A percentile compares a stretch with the other conserved stretches of the same genome.
Evolutionary conservation across 306 rosid species (phyloP).

Genomic region (Hippophae gyantsensis): DNA sequence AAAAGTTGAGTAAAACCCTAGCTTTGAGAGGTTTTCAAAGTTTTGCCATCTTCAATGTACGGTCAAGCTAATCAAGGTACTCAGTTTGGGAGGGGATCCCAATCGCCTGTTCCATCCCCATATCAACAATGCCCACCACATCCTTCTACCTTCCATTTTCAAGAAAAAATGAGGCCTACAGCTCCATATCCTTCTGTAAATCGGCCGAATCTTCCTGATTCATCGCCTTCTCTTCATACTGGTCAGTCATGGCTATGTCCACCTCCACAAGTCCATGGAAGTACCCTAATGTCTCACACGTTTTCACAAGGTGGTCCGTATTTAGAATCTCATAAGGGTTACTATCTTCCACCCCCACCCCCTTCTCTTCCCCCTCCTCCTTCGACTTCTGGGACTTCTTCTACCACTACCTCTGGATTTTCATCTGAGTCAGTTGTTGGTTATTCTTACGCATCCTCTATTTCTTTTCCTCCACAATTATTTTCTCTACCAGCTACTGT

Average conservation of each 20-base stretch:
- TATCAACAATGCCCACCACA: constrained; percentile 37
- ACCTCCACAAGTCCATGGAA: constrained; percentile 29
- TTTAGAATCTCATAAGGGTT: constrained; percentile 28
- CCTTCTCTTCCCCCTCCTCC: constrained; percentile 19
- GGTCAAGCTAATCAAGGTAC: constrained; percentile 49
- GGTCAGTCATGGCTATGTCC: constrained; percentile 30
- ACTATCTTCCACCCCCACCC: constrained; percentile 21
- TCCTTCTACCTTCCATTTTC: constrained; percentile 18
- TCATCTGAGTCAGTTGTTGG: constrained; percentile 29
- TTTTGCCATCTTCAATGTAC: constrained; percentile 37
- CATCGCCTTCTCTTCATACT: constrained; percentile 32
- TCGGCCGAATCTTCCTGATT: constrained; percentile 20
- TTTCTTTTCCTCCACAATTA: constrained; percentile 36
- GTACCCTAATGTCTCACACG: constrained; percentile 35
- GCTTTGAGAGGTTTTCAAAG: constrained; percentile 12
- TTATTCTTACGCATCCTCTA: constrained; percentile 26
- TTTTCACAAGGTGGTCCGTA: constrained; percentile 27
- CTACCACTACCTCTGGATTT: constrained; percentile 26
- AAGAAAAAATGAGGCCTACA: constrained; percentile 12
- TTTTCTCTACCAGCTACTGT: constrained; percentile 36
- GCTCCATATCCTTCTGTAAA: constrained; percentile 16
- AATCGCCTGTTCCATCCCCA: constrained; percentile 28
- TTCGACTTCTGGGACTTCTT: constrained; percentile 19
- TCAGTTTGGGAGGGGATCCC: constrained; percentile 40
- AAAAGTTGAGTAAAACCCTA: not conserved